Base-by-base conservation (phyloP, 257 asterid genomes). In the Avicennia marina region DNA sequence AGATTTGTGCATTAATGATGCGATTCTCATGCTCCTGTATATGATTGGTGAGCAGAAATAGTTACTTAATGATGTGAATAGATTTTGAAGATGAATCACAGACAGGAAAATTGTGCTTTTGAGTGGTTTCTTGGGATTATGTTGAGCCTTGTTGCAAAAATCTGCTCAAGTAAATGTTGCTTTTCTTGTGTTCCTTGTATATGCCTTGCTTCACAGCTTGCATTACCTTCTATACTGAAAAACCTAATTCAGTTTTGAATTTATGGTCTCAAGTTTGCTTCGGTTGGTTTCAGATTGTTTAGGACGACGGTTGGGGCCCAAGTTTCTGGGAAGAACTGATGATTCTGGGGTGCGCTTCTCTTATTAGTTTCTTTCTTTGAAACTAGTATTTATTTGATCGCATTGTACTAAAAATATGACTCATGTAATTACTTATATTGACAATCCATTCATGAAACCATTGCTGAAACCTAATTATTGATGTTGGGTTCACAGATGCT, bases 261-360 rank as follows among this genome's bases (percentile, higher is more conserved):
- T 29, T 34, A 26, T 63, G 53, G 31, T 75, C 34, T 55, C 39
- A 66, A 21, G 13, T 29, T 56, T 72, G 32, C 18, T 51, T 56
- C 69, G 29, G 43, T 45, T 20, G 6, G 41, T 75, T 73, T 74
- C 84, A 91, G 98, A 83, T 83, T 91, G 96, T 77, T 81, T 91
- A 68, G 96, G 98, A 48, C 77, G 98, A 49, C 76, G 96, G 43
- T 72, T 83, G 84, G 98, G 96, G 49, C 96, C 98, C 41, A 88
- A 78, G 73, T 71, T 91, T 80, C 85, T 88, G 60, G 95, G 96
- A 18, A 79, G 86, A 73, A 49, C 78, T 56, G 98, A 90, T 67
- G 98, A 79, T 73, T 83, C 98, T 53, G 90, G 80, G 95, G 96
- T 87, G 75, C 70, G 50, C 58, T 43, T 27, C 11, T 26, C 16